These are phyloP conservation scores for Rhodotorula sp. DNA, from an alignment of 1,284 basidiomycete species.

Conservation along the genomic window DNA sequence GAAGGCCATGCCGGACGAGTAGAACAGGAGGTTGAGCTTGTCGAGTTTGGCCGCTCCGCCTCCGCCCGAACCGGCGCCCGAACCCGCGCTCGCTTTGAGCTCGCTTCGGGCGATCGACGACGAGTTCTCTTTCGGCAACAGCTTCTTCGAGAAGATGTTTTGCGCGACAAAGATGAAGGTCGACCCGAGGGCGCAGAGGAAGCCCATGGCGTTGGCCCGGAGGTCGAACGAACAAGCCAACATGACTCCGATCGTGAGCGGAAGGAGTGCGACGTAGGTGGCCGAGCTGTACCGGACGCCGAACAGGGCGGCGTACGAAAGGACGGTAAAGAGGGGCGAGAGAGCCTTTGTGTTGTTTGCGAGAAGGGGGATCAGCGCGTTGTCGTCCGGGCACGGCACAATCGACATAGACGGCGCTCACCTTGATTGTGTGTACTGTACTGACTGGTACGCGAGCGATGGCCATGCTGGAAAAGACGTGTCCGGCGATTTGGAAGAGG, in stretches of 20 bases:
- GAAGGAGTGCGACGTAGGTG: constrained; percentile 92
- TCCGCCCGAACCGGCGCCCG: constrained; percentile 4
- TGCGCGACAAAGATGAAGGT: constrained; percentile 95
- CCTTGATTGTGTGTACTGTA: constrained; percentile 99
- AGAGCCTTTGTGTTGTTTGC: constrained; percentile 64
- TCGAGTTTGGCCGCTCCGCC: constrained; percentile 65
- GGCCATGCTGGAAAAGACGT: constrained; percentile 94
- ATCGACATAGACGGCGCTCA: constrained; percentile 50
- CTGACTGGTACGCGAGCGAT: constrained; percentile 94
- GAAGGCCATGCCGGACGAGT: constrained; percentile 92
- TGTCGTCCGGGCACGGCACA: too few species aligned
- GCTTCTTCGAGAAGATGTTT: constrained; percentile 99
- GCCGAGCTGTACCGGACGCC: constrained; percentile 85
- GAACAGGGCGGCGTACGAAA: constrained; percentile 88
- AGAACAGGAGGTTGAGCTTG: constrained; percentile 94
- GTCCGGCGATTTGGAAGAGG: constrained; percentile 86
- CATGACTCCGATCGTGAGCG: constrained; percentile 95
- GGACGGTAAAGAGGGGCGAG: constrained; percentile 94
- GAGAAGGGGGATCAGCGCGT: neutral
- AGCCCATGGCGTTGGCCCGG: constrained; percentile 74
- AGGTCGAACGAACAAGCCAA: constrained; percentile 92
- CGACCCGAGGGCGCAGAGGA: constrained; percentile 89
- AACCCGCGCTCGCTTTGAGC: neutral
- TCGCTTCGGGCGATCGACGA: neutral
- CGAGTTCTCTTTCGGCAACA: constrained; percentile 64